Percentiles rank a stretch among this genome's conserved stretches.
Conservation (phyloP, 2,329 filamentous ascomycete genomes). For the Ophiostoma montium region DNA sequence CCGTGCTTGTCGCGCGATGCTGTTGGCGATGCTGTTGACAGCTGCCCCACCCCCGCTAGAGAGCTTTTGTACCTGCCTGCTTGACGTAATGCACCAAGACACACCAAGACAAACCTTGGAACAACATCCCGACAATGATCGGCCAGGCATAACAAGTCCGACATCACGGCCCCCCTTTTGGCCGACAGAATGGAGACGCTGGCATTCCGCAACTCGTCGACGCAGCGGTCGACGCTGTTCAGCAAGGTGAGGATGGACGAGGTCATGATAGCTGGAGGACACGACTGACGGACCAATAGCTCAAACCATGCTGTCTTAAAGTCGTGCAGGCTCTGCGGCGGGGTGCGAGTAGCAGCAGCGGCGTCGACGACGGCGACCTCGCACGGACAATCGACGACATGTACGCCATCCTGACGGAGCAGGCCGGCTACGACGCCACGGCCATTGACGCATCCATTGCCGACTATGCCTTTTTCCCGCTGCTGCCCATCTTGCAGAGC, state of each 20-base stretch:
- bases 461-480: slow-evolving; percentile 88
- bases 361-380: slow-evolving; percentile 24
- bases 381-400: slow-evolving; percentile 31
- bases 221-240: slow-evolving; percentile 16
- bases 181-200: slow-evolving; percentile 8
- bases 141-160: background rate
- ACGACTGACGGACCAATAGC: slow-evolving; percentile 24
- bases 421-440: slow-evolving; percentile 28
- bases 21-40: too few relatives aligned
- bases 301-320: slow-evolving; percentile 48
- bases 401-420: slow-evolving; percentile 30
- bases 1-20: background rate
- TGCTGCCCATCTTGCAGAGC: slow-evolving; percentile 72
- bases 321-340: slow-evolving; percentile 39
- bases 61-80: too few relatives aligned
- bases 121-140: too few relatives aligned
- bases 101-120: too few relatives aligned
- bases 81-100: too few relatives aligned
- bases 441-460: slow-evolving; percentile 67
- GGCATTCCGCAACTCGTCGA: slow-evolving; percentile 14
- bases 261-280: background rate
- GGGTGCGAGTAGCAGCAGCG: background rate
- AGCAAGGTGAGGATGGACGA: slow-evolving; percentile 12
- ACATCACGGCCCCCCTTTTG: background rate
- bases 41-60: slow-evolving; percentile 4